A percentile compares a stretch with the other conserved stretches of the same genome.
These are phyloP conservation scores for Eimeria falciformis DNA, from an alignment of 169 alveolate genomes.

Conservation along the genomic window DNA sequence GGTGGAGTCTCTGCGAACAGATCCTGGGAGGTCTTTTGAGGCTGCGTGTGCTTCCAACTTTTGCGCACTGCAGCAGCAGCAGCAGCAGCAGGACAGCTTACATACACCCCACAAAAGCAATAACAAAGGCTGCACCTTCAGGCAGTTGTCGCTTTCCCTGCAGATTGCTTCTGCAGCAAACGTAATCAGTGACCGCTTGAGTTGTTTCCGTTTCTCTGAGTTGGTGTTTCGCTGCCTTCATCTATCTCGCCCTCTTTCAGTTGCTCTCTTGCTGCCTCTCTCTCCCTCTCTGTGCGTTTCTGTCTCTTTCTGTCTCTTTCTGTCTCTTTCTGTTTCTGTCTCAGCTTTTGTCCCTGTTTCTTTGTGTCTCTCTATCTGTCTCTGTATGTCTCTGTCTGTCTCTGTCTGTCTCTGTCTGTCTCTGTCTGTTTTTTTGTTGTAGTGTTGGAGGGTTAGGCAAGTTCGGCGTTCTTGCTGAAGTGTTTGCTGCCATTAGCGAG, in stretches of 20 bases:
- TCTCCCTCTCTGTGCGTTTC: not conserved
- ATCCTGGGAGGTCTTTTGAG: conserved; percentile 43
- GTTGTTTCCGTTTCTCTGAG: not conserved
- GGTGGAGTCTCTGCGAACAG: conserved; percentile 29
- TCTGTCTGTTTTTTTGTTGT: too few relatives aligned
- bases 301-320: not conserved
- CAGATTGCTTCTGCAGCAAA: conserved; percentile 52
- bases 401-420: too few relatives aligned
- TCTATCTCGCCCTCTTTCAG: not conserved
- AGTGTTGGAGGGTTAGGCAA: too few relatives aligned
- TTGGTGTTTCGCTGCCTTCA: too few relatives aligned
- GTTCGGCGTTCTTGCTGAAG: too few relatives aligned
- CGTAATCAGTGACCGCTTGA: not conserved
- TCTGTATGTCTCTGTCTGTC: too few relatives aligned
- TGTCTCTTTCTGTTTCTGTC: not conserved
- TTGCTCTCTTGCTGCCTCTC: not conserved
- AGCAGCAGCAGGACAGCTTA: not conserved
- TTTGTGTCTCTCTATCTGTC: too few relatives aligned
- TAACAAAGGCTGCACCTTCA: not conserved
- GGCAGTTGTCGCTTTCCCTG: conserved; percentile 40
- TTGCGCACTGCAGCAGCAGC: conserved; percentile 49
- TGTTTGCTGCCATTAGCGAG: too few relatives aligned
- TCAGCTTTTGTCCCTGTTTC: not conserved
- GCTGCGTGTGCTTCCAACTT: conserved; percentile 16
- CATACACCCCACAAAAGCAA: not conserved